Base-by-base conservation (phyloP, 2,329 filamentous ascomycete genomes). In the Trichoderma arundinaceum region DNA sequence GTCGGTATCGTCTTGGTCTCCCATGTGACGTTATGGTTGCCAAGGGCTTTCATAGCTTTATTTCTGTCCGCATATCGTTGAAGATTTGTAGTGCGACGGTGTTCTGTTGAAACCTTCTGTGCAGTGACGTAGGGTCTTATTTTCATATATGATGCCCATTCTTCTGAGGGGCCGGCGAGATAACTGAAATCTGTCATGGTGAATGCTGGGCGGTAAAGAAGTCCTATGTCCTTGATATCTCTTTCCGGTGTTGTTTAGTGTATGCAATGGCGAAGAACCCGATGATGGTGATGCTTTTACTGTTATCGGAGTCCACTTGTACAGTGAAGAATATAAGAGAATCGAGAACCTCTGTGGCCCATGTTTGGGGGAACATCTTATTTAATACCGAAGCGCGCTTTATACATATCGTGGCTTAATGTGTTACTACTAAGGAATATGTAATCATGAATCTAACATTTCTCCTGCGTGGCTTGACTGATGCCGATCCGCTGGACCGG, bases 111-210 rank as follows among this genome's bases (percentile, higher is more conserved):
- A 13, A 39, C 13, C 10, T 17, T 28, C 32, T 32, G 22, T 3
- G 12, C 19, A 7, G 22, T 57, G 7, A 17, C 38, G 6, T 44
- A 13, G 7, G 53, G 53, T 8, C 43, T 15, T 39, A 32, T 17
- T 19, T 38, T 41, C 43, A 32, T 6, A 38, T 43, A 44, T 43
- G 53, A 32, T 15, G 19, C 19, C 53, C 53, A 57, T 32, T 57
- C 53, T 12, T 57, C 15, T 43, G 53, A 57, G 32, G 53, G 53
- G 12, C 53, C 53, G 22, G 53, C 53, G 39, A 57, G 53, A 17
- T 57, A 32, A n/a, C 53, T 44, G n/a, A 57, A 57, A 15, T 44
- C 53, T 33, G 38, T 32, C 53, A 57, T 57, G 35, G 5, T 15
- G 38, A 54, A 10, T 19, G 51, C 4, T 39, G 13, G 6, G 19